Conservation (phyloP, 2,329 filamentous ascomycete species). For the Fusarium sp. region DNA sequence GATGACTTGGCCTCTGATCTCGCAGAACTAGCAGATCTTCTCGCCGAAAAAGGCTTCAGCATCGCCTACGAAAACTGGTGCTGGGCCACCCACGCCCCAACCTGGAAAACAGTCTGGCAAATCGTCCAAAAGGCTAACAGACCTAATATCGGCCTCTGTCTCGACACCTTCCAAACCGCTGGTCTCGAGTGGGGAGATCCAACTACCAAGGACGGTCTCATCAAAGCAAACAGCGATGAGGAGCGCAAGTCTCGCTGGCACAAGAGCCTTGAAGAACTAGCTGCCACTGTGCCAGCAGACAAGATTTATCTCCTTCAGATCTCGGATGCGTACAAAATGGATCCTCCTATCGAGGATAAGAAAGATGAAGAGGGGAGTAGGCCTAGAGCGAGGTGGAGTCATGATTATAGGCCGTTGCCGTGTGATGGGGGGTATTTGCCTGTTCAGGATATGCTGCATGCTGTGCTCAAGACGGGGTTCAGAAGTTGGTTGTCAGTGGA, state of each 20-base stretch:
- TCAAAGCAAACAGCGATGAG: conserved; percentile 55
- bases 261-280: conserved; percentile 65
- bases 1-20: conserved; percentile 68
- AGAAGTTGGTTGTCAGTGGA: conserved; percentile 74
- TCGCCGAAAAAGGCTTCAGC: conserved; percentile 64
- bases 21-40: conserved; percentile 68
- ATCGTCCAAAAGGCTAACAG: conserved; percentile 71
- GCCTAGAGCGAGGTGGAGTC: conserved; percentile 74
- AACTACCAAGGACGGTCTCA: conserved; percentile 66
- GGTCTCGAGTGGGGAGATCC: conserved; percentile 80
- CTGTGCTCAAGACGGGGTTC: conserved; percentile 74
- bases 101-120: conserved; percentile 75
- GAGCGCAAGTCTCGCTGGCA: conserved; percentile 61
- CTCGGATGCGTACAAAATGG: conserved; percentile 75
- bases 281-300: conserved; percentile 65
- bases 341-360: conserved; percentile 60
- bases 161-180: conserved; percentile 81
- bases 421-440: conserved; percentile 77
- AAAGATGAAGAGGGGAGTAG: conserved; percentile 61
- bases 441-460: conserved; percentile 69
- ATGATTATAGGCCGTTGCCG: conserved; percentile 74
- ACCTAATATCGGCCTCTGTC: conserved; percentile 75
- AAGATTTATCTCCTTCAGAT: conserved; percentile 82
- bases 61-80: conserved; percentile 86
- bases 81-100: conserved; percentile 76